phyloP scores from a whole-genome alignment of 2,329 filamentous ascomycete species.

The Paecilomyces fulvus region DNA sequence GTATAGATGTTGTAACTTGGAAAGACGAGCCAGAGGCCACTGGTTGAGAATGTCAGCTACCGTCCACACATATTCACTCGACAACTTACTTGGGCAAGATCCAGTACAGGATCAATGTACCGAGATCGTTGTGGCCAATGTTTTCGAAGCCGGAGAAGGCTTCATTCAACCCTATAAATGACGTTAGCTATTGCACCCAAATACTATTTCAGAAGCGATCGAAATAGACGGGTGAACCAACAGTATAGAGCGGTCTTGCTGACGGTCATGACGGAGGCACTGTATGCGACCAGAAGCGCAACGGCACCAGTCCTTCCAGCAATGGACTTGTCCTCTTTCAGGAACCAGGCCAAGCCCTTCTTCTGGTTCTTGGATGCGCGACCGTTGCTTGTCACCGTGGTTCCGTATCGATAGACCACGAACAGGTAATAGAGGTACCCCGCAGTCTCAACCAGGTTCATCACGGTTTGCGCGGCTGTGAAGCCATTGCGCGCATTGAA shows the following conservation, averaged over 20 bases:
- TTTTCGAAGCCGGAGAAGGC: slow-evolving; percentile 52
- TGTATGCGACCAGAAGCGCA: slow-evolving; percentile 52
- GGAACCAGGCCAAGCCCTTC: slow-evolving; percentile 33
- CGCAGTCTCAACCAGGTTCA: slow-evolving; percentile 61
- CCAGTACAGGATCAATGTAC: slow-evolving; percentile 50
- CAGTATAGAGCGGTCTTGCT: slow-evolving; percentile 62
- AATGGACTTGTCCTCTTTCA: slow-evolving; percentile 44
- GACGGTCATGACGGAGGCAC: slow-evolving; percentile 54
- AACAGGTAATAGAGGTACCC: slow-evolving; percentile 58
- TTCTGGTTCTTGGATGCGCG: slow-evolving; percentile 17
- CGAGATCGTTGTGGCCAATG: slow-evolving; percentile 52
- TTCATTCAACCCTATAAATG: slow-evolving; percentile 47
- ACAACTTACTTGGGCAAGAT: slow-evolving; percentile 58
- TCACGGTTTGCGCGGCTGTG: slow-evolving; percentile 60
- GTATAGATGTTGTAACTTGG: slow-evolving; percentile 55
- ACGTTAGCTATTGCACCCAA: not conserved
- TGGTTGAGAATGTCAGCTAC: slow-evolving; percentile 22
- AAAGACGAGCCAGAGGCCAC: slow-evolving; percentile 56
- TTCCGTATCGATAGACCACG: slow-evolving; percentile 40
- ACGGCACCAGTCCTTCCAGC: slow-evolving; percentile 44
- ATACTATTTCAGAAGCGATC: not conserved
- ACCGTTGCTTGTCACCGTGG: slow-evolving; percentile 17
- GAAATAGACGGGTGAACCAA: slow-evolving; percentile 27
- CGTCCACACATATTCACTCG: not conserved
- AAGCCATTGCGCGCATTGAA: slow-evolving; percentile 64